Evolutionary conservation across 371 early-diverging fungal species (phyloP).

Genomic region (Mortierella sp.): DNA sequence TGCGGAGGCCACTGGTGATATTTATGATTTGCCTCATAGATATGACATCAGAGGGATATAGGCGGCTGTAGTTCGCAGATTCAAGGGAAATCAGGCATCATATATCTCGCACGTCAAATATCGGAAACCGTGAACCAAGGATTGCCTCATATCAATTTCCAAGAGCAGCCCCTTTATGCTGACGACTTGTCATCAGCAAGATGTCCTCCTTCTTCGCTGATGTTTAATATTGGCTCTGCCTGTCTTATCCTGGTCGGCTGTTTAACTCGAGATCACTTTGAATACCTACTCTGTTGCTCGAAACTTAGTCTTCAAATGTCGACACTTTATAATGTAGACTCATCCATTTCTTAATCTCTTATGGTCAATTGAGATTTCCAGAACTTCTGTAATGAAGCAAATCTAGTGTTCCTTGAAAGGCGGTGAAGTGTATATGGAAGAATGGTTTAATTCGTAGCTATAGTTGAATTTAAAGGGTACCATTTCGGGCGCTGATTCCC

Average conservation of each 20-base stretch:
- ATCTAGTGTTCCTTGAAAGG: no score
- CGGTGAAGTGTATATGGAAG: no score
- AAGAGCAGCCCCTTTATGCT: not conserved
- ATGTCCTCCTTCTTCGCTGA: no score
- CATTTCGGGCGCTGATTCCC: not conserved
- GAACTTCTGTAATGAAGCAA: no score
- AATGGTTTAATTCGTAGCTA: not conserved
- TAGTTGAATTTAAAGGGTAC: not conserved
- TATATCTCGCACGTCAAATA: not conserved
- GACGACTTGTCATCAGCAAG: not conserved
- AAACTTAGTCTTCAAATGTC: no score
- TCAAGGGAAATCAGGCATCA: not conserved
- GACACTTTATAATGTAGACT: no score
- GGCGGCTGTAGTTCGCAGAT: not conserved
- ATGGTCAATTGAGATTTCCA: no score
- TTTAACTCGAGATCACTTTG: no score
- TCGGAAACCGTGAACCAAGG: not conserved
- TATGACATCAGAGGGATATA: not conserved
- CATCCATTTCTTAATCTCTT: no score
- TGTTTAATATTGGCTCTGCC: no score
- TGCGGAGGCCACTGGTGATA: slow-evolving; percentile 26
- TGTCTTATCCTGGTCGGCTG: no score
- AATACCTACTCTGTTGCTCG: no score
- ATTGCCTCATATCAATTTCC: not conserved
- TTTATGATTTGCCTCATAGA: slow-evolving; percentile 5